Conservation (phyloP, 2,329 filamentous ascomycete species). For the Chrysoporthe puriensis region DNA sequence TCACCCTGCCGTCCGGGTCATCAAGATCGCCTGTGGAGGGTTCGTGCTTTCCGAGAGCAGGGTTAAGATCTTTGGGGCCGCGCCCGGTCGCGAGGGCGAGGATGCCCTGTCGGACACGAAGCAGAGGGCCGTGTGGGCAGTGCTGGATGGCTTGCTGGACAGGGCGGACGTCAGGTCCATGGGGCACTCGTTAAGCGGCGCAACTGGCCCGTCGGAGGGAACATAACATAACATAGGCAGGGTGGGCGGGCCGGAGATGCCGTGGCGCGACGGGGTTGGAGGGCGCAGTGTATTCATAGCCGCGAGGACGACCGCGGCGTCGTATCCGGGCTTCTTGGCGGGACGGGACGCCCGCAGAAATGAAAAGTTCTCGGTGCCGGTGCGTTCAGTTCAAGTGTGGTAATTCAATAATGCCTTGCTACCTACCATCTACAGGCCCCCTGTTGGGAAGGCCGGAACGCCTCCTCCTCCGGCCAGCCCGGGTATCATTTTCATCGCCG, state of each 20-base stretch:
- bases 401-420: neutral
- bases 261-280: too few relatives aligned
- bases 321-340: too few relatives aligned
- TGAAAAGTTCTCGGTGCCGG: too few relatives aligned
- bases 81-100: neutral
- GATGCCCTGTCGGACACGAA: conserved; percentile 13
- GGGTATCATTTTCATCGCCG: neutral
- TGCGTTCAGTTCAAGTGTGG: too few relatives aligned
- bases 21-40: conserved; percentile 58
- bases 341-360: neutral
- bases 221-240: neutral
- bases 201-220: neutral
- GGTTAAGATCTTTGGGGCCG: conserved; percentile 50
- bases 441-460: conserved; percentile 1
- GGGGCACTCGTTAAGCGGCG: neutral
- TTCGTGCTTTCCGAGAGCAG: conserved; percentile 58
- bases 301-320: too few relatives aligned
- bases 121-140: conserved; percentile 22
- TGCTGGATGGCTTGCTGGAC: conserved; percentile 22
- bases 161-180: conserved; percentile 10
- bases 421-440: neutral
- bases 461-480: conserved; percentile 1
- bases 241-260: neutral
- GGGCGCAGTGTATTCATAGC: too few relatives aligned
- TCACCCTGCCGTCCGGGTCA: conserved; percentile 57